phyloP scores from a whole-genome alignment of 768 basidiomycete genomes.

The Termitomyces sp. region DNA sequence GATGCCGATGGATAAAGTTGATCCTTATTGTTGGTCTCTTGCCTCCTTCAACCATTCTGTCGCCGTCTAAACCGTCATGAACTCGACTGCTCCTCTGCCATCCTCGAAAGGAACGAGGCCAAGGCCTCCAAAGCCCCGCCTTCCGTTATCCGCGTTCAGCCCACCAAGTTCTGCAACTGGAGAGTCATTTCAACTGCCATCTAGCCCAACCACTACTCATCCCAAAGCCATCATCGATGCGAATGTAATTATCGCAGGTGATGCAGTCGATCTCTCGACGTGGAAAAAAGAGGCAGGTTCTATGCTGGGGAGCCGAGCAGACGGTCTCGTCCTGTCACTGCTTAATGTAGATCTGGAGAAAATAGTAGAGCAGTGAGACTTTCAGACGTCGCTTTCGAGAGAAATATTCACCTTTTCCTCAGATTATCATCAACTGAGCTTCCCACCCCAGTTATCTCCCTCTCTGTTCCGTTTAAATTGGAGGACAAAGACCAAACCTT shows the following conservation, averaged over 20 bases:
- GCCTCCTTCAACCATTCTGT: background rate
- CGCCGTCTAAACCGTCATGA: slow-evolving; percentile 1
- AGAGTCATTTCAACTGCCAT: slow-evolving; percentile 64
- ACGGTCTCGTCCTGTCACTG: slow-evolving; percentile 57
- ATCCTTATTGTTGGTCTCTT: background rate
- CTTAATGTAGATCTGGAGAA: slow-evolving; percentile 39
- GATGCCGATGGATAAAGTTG: background rate
- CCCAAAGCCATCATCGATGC: slow-evolving; percentile 67
- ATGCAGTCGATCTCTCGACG: slow-evolving; percentile 35
- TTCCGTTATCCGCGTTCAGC: slow-evolving; percentile 74
- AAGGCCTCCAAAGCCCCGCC: slow-evolving; percentile 62
- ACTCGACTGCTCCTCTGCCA: slow-evolving; percentile 20
- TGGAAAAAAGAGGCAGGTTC: slow-evolving; percentile 54
- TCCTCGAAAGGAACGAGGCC: slow-evolving; percentile 39
- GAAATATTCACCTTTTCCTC: too few species aligned
- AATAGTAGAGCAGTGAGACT: slow-evolving; percentile 45
- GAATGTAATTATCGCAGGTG: slow-evolving; percentile 46
- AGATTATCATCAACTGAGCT: slow-evolving; percentile 14
- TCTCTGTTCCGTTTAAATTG: slow-evolving; percentile 59
- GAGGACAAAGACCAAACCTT: slow-evolving; percentile 39
- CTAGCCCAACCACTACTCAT: slow-evolving; percentile 63
- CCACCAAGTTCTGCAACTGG: slow-evolving; percentile 65
- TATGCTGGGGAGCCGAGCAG: slow-evolving; percentile 38
- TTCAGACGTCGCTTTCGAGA: background rate
- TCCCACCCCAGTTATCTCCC: slow-evolving; percentile 42